These are phyloP conservation scores for Tritrichomonas foetus DNA, from an alignment of 208 protist species.

Conservation along the genomic window DNA sequence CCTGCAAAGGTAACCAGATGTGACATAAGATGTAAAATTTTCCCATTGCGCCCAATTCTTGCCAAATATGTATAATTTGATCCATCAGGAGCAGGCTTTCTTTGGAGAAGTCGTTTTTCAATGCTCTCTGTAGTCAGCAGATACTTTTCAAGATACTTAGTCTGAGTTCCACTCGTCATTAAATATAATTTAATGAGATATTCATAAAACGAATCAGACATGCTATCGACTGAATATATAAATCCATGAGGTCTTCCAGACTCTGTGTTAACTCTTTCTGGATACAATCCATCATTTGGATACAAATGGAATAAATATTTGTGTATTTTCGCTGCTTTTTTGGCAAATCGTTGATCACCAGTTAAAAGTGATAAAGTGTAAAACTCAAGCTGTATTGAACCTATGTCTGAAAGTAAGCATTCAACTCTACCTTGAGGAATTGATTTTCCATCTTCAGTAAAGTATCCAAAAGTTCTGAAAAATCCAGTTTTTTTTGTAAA, in stretches of 20 bases:
- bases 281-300: too few species aligned
- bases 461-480: too few species aligned
- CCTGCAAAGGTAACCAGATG: neutral
- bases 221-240: neutral
- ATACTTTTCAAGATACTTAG: neutral
- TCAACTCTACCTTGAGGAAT: too few species aligned
- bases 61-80: too few species aligned
- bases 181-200: neutral
- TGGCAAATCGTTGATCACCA: neutral
- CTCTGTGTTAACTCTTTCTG: too few species aligned
- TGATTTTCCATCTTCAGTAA: too few species aligned
- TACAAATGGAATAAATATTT: neutral
- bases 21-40: too few species aligned
- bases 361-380: neutral
- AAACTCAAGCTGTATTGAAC: neutral
- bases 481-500: neutral
- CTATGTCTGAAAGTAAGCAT: neutral
- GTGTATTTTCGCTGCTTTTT: neutral
- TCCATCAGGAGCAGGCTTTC: neutral
- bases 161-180: neutral
- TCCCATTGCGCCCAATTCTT: too few species aligned
- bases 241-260: neutral
- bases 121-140: neutral
- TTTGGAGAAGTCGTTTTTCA: neutral
- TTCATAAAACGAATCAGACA: neutral